Conservation (phyloP, 2,329 filamentous ascomycete species). For the Cephalotrichum gorgonifer region DNA sequence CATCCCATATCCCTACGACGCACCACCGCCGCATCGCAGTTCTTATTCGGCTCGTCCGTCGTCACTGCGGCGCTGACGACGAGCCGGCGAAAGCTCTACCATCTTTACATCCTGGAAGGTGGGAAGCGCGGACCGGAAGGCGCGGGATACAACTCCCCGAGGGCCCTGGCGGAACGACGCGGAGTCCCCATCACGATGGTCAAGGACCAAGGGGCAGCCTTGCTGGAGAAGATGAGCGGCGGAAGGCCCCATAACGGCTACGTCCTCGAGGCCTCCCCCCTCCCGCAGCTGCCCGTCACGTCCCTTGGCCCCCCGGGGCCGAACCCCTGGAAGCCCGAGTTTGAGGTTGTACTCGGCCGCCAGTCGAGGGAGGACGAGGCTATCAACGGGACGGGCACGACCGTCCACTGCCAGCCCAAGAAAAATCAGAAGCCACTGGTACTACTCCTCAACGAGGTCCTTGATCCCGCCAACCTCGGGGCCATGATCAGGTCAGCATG, state of each 20-base stretch:
- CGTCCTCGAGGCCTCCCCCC: conserved; percentile 74
- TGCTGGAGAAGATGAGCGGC: conserved; percentile 75
- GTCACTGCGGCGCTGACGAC: conserved; percentile 67
- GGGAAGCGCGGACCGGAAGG: conserved; percentile 39
- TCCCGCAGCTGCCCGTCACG: conserved; percentile 61
- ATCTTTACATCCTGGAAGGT: conserved; percentile 65
- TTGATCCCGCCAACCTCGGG: conserved; percentile 85
- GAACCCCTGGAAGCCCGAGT: conserved; percentile 34
- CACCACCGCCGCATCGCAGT: conserved; percentile 81
- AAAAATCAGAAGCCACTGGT: conserved; percentile 52
- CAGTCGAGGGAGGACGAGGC: conserved; percentile 65
- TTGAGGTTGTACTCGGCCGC: conserved; percentile 48
- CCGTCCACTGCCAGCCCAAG: background rate
- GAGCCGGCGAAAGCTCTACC: conserved; percentile 65
- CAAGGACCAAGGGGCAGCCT: conserved; percentile 46
- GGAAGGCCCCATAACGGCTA: conserved; percentile 84
- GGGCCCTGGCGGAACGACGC: conserved; percentile 33
- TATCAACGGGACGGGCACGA: conserved; percentile 55
- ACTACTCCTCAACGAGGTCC: conserved; percentile 62
- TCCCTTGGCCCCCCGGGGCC: conserved; percentile 41
- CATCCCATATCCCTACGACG: conserved; percentile 33
- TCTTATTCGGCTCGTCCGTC: conserved; percentile 75
- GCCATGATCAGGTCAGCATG: conserved; percentile 80
- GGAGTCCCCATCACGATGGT: conserved; percentile 49
- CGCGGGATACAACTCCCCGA: conserved; percentile 28